These are phyloP conservation scores for Barnettozyma sucrosica DNA, from an alignment of 805 yeast species.

Conservation along the genomic window DNA sequence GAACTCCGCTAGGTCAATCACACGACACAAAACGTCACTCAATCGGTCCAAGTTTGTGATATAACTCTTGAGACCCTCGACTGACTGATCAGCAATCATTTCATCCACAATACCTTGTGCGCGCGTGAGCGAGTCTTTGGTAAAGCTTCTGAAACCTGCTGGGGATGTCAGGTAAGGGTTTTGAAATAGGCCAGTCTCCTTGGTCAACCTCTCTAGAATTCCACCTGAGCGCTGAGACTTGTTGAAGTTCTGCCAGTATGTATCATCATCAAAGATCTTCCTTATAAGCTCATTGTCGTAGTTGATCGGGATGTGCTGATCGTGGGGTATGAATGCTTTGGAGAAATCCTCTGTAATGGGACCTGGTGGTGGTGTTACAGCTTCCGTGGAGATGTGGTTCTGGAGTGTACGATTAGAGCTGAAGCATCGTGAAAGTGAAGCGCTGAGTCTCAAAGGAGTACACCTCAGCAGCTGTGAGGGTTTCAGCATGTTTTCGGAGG, in stretches of 20 bases:
- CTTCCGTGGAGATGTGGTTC: slow-evolving; percentile 1
- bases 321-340: neutral
- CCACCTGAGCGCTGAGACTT: slow-evolving; percentile 13
- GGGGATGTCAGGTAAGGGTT: slow-evolving; percentile 69
- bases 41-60: slow-evolving; percentile 71
- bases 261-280: slow-evolving; percentile 55
- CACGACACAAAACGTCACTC: slow-evolving; percentile 85
- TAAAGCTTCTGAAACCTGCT: slow-evolving; percentile 62
- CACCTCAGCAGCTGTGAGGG: neutral
- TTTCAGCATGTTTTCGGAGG: neutral
- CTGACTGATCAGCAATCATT: slow-evolving; percentile 44
- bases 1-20: slow-evolving; percentile 90
- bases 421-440: neutral
- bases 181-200: slow-evolving; percentile 62
- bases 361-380: neutral
- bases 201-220: slow-evolving; percentile 10
- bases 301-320: slow-evolving; percentile 8
- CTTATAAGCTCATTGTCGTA: slow-evolving; percentile 30
- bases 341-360: neutral
- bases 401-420: neutral
- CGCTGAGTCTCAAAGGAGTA: neutral
- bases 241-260: slow-evolving; percentile 50
- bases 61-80: slow-evolving; percentile 41
- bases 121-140: slow-evolving; percentile 52
- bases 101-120: slow-evolving; percentile 58